phyloP scores from a whole-genome alignment of 176 grass and related monocot species.

The Thinopyrum elongatum region DNA sequence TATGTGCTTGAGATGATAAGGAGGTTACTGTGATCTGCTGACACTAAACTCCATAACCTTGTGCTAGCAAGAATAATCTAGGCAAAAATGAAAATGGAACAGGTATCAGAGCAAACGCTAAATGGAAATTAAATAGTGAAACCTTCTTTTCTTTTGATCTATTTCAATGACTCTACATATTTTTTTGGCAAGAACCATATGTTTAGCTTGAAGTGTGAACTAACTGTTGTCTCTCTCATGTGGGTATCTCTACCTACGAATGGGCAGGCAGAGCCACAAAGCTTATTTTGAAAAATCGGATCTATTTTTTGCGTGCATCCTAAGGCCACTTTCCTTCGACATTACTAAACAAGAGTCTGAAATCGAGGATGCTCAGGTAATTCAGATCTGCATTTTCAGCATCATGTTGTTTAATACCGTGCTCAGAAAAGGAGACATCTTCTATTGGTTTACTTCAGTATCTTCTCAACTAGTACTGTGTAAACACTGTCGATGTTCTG shows the following conservation, averaged over 20 bases:
- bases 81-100: neutral
- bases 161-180: neutral
- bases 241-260: conserved; percentile 15
- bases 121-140: neutral
- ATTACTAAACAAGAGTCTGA: conserved; percentile 90
- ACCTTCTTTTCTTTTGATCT: neutral
- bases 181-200: neutral
- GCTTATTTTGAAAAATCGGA: conserved; percentile 87
- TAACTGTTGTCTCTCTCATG: neutral
- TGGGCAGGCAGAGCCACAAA: conserved; percentile 89
- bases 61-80: neutral
- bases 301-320: conserved; percentile 86
- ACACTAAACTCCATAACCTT: neutral
- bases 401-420: neutral
- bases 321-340: conserved; percentile 70
- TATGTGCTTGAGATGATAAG: neutral
- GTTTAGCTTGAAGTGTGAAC: conserved; percentile 13
- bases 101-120: neutral
- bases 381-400: conserved; percentile 1
- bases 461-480: neutral
- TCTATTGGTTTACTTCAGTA: neutral
- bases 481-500: neutral
- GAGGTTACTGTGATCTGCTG: neutral
- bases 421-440: neutral
- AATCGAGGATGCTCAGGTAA: conserved; percentile 85